A percentile compares a stretch with the other conserved stretches of the same genome.
Evolutionary conservation across 2,329 filamentous ascomycete species (phyloP).

Genomic region (Aspergillus versicolor): DNA sequence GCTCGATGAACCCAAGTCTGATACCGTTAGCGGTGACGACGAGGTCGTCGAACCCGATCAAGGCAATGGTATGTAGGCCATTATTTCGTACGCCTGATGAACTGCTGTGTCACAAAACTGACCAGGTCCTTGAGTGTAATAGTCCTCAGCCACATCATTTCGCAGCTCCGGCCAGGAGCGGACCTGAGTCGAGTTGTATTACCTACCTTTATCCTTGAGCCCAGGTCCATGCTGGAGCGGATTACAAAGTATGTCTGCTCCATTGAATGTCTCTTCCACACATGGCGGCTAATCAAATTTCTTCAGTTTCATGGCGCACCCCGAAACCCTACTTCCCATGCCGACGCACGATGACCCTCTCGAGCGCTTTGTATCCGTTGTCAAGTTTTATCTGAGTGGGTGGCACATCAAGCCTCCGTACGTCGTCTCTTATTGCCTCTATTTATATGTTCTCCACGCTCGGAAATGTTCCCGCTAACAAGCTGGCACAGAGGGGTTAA

Average conservation of each 20-base stretch:
- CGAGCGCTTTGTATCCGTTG: constrained; percentile 86
- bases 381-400: constrained; percentile 96
- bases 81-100: background rate
- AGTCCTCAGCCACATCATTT: constrained; percentile 98
- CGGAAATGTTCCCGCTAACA: constrained; percentile 9
- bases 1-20: constrained; percentile 51
- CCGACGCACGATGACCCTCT: constrained; percentile 83
- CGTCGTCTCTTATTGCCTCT: constrained; percentile 36
- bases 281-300: constrained; percentile 21
- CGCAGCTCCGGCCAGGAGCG: constrained; percentile 89
- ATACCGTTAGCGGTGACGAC: constrained; percentile 59
- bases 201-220: constrained; percentile 96
- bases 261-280: background rate
- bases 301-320: constrained; percentile 95
- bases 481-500: constrained; percentile 74
- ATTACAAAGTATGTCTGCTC: constrained; percentile 80
- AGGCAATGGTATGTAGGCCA: constrained; percentile 71
- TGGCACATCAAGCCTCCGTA: constrained; percentile 99
- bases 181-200: constrained; percentile 92
- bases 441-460: background rate
- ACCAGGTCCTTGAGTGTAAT: constrained; percentile 9
- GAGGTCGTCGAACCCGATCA: constrained; percentile 88
- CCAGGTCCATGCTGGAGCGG: constrained; percentile 94
- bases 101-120: background rate
- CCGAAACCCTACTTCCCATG: constrained; percentile 89